Base-by-base conservation (phyloP, 1,284 basidiomycete genomes). In the Apiotrichum mycotoxinovorans region DNA sequence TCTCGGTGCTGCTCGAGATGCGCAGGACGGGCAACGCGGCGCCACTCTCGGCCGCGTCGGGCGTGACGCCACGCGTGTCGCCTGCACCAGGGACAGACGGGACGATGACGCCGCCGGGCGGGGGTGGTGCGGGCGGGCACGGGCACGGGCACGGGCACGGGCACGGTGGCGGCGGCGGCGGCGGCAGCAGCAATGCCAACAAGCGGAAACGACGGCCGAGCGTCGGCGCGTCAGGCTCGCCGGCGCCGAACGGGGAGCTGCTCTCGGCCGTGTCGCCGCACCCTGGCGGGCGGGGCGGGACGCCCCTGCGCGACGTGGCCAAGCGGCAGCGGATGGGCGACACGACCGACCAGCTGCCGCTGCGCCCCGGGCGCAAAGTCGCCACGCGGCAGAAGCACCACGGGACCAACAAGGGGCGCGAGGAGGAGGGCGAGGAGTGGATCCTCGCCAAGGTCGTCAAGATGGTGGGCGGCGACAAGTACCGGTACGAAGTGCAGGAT, bases 391-490 rank as follows among this genome's bases (percentile, higher is more conserved):
- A 54, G 27, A 63, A 63, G 44, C 45, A 42, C 10, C 54, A 55
- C 38, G 52, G 52, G 20, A 55, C 66, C 11, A 65, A 54, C 5
- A 58, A 57, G 23, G 48, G 43, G 18, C 25, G 25, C 12, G 61
- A 56, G 4, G 64, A 65, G 25, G 63, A 57, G 9, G 66, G 70
- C 41, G 64, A 68, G 25, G 69, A 66, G 20, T 80, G 78, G 77
- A 80, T 80, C 48, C 64, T 80, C 49, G 79, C 77, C 8, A 70
- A 66, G n/a, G 68, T 81, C 26, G 67, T 74, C 46, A 62, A 64
- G 44, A 75, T 68, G 57, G 64, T 78, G 25, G 57, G 60, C 1
- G 67, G 68, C 15, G 79, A 80, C 61, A 77, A 75, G 68, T 76
- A 58, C 48, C 64, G 69, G 50, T 75, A 77, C 56, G 66, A 68